Conservation (phyloP, 441 rosid genomes). For the Erodium trifolium region DNA sequence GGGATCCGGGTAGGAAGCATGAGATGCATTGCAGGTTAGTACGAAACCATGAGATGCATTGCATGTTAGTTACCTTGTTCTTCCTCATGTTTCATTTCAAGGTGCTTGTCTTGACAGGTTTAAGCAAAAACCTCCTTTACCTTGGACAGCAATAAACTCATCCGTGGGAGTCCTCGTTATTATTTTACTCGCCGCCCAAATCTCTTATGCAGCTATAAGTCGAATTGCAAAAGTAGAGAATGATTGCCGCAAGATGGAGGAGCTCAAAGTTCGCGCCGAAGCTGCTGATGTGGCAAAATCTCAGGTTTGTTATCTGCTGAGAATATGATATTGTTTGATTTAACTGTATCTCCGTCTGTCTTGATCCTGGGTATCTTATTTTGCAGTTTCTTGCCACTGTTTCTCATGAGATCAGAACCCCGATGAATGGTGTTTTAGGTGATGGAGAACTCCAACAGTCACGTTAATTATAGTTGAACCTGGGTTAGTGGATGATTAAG, state of each 20-base stretch:
- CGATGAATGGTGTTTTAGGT: slow-evolving; percentile 98
- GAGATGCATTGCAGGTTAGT: slow-evolving; percentile 95
- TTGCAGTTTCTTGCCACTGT: slow-evolving; percentile 93
- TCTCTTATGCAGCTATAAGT: slow-evolving; percentile 63
- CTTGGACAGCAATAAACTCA: slow-evolving; percentile 73
- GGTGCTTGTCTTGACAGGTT: slow-evolving; percentile 37
- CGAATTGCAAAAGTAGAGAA: slow-evolving; percentile 73
- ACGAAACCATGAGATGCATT: too few relatives aligned
- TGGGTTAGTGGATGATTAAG: not conserved
- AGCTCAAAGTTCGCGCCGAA: slow-evolving; percentile 86
- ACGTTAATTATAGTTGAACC: not conserved
- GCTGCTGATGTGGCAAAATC: slow-evolving; percentile 98
- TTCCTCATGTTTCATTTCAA: slow-evolving; percentile 14
- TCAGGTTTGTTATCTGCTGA: slow-evolving; percentile 38
- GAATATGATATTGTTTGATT: not conserved
- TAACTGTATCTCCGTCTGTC: not conserved
- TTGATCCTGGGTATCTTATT: slow-evolving; percentile 17
- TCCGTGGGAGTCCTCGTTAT: slow-evolving; percentile 56
- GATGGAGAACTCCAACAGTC: not conserved
- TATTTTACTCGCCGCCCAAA: slow-evolving; percentile 65
- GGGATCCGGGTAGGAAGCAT: slow-evolving; percentile 82
- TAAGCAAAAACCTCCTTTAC: slow-evolving; percentile 64
- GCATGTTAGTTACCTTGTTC: not conserved
- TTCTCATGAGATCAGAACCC: slow-evolving; percentile 96
- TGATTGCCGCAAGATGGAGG: slow-evolving; percentile 59